Evolutionary conservation across 1,139 yeast species (phyloP).

Genomic region (Candida tetrigidarum): DNA sequence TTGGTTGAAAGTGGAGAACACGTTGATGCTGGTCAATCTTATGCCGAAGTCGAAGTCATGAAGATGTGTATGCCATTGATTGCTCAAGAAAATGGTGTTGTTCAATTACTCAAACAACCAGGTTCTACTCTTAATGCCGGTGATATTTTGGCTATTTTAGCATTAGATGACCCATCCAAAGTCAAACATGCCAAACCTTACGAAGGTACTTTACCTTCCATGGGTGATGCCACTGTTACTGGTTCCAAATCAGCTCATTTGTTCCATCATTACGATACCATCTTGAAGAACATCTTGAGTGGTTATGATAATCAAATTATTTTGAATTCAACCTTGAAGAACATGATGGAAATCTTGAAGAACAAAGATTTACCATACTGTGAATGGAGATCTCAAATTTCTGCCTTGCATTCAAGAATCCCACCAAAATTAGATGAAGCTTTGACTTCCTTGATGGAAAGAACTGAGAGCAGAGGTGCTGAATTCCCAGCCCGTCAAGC

Average conservation of each 20-base stretch:
- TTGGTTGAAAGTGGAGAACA: conserved; percentile 97
- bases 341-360: conserved; percentile 71
- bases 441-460: conserved; percentile 66
- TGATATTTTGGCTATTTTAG: conserved; percentile 91
- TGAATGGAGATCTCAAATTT: conserved; percentile 84
- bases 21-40: conserved; percentile 88
- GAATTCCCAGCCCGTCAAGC: conserved; percentile 94
- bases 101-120: conserved; percentile 96
- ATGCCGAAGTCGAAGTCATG: conserved; percentile 99
- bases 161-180: conserved; percentile 95
- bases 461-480: conserved; percentile 67
- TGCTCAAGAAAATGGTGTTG: conserved; percentile 91
- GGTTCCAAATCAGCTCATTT: conserved; percentile 87
- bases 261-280: conserved; percentile 59
- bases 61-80: conserved; percentile 95
- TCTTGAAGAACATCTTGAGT: conserved; percentile 75
- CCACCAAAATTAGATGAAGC: conserved; percentile 76
- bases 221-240: conserved; percentile 79
- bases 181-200: conserved; percentile 96
- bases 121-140: conserved; percentile 97
- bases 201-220: conserved; percentile 90
- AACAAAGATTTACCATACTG: conserved; percentile 87
- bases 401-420: conserved; percentile 91
- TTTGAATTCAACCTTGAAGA: conserved; percentile 80
- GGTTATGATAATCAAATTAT: conserved; percentile 97